Evolutionary conservation across 192 early-diverging fungal species (phyloP).

Genomic region (Coemansia sp.): DNA sequence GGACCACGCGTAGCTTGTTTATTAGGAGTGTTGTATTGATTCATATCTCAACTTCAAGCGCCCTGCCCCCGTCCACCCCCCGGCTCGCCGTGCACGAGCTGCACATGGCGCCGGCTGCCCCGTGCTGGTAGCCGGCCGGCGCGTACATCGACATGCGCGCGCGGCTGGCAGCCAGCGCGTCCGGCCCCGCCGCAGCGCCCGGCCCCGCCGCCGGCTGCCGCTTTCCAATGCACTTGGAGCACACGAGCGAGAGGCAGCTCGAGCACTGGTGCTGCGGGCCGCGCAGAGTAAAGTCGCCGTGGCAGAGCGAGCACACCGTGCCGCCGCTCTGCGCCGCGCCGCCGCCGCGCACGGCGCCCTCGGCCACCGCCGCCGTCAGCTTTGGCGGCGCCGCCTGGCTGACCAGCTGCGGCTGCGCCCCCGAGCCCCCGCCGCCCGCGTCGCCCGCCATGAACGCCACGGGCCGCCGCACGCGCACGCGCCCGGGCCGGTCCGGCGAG

Average conservation of each 20-base stretch:
- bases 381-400: constrained; percentile 38
- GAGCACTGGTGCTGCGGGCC: constrained; percentile 42
- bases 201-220: not conserved
- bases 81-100: constrained; percentile 28
- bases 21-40: no score
- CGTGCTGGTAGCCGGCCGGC: constrained; percentile 20
- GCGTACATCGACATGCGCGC: constrained; percentile 45
- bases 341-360: constrained; percentile 22
- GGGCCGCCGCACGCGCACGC: constrained; percentile 9
- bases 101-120: constrained; percentile 24
- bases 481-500: constrained; percentile 5
- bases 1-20: no score
- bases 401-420: constrained; percentile 22
- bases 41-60: no score
- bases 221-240: constrained; percentile 27
- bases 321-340: constrained; percentile 8
- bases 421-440: not conserved
- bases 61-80: no score
- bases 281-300: constrained; percentile 28
- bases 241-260: constrained; percentile 38
- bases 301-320: constrained; percentile 45
- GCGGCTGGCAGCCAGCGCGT: not conserved
- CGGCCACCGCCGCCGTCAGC: constrained; percentile 38
- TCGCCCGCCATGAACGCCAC: constrained; percentile 12
- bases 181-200: not conserved